These are phyloP conservation scores for Hyparrhenia diplandra DNA, from an alignment of 176 grass and related monocot genomes.

Conservation along the genomic window DNA sequence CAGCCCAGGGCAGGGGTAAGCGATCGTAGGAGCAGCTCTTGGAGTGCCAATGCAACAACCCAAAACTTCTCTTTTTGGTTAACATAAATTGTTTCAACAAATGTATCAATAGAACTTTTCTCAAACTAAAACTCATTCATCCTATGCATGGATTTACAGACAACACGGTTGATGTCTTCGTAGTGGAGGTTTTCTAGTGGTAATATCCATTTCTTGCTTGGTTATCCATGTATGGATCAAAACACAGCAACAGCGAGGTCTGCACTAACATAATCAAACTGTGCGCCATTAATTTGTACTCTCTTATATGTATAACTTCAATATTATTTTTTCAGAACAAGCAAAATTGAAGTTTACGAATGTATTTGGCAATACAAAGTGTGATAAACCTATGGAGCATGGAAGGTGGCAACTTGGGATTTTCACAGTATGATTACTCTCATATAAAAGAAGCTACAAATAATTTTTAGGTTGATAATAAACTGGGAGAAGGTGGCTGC, in stretches of 20 bases:
- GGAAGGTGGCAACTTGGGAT: neutral
- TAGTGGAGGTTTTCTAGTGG: constrained; percentile 13
- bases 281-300: neutral
- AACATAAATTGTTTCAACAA: neutral
- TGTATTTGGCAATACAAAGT: neutral
- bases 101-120: neutral
- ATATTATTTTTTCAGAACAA: constrained; percentile 23
- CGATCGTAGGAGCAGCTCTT: neutral
- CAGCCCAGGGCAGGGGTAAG: neutral
- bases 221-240: constrained; percentile 27
- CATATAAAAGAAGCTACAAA: constrained; percentile 31
- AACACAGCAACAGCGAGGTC: constrained; percentile 27
- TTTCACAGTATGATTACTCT: constrained; percentile 4
- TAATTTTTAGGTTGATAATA: constrained; percentile 45
- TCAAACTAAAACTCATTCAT: constrained; percentile 2
- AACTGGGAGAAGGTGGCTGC: constrained; percentile 63
- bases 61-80: neutral
- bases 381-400: constrained; percentile 1
- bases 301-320: neutral
- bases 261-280: neutral
- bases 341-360: neutral
- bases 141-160: neutral
- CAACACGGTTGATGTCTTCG: neutral
- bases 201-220: constrained; percentile 20
- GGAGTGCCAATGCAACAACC: neutral